Conservation (phyloP, 306 rosid genomes). For the Hippophae gyantsensis region DNA sequence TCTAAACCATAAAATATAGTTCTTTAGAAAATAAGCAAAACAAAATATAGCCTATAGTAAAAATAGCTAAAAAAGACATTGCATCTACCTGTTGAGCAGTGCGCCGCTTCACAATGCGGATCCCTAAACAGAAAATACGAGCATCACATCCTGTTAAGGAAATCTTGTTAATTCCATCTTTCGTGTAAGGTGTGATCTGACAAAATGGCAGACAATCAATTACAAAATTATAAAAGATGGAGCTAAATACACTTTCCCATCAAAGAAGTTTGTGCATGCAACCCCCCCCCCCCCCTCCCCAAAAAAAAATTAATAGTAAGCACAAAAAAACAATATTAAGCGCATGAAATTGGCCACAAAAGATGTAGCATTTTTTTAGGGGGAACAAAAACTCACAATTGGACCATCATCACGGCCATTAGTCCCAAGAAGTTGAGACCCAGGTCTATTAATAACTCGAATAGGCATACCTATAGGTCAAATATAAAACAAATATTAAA, state of each 20-base stretch:
- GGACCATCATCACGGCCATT: slow-evolving; percentile 99
- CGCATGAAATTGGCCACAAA: not conserved
- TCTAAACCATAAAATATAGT: too few relatives aligned
- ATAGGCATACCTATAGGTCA: slow-evolving; percentile 52
- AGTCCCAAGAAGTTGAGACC: slow-evolving; percentile 88
- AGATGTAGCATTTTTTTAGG: not conserved
- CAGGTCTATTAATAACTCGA: slow-evolving; percentile 88
- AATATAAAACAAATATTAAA: not conserved
- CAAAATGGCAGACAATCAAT: slow-evolving; percentile 24
- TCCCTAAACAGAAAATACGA: slow-evolving; percentile 85
- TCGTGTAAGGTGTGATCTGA: slow-evolving; percentile 74
- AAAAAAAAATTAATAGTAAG: not conserved
- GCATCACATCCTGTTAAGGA: slow-evolving; percentile 80
- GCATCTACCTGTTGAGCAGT: slow-evolving; percentile 66
- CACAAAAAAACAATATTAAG: not conserved
- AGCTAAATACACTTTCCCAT: not conserved
- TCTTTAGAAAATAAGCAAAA: not conserved
- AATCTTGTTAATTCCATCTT: slow-evolving; percentile 88
- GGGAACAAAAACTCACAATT: slow-evolving; percentile 51
- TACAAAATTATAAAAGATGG: slow-evolving; percentile 7
- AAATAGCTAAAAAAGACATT: not conserved
- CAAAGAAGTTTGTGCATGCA: too few relatives aligned
- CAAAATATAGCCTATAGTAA: not conserved
- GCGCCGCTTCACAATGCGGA: slow-evolving; percentile 80
- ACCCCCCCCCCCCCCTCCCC: too few relatives aligned